Percentiles rank a stretch among this genome's conserved stretches.
These are phyloP conservation scores for Balansia obtecta DNA, from an alignment of 2,329 filamentous ascomycete species.

Conservation along the genomic window DNA sequence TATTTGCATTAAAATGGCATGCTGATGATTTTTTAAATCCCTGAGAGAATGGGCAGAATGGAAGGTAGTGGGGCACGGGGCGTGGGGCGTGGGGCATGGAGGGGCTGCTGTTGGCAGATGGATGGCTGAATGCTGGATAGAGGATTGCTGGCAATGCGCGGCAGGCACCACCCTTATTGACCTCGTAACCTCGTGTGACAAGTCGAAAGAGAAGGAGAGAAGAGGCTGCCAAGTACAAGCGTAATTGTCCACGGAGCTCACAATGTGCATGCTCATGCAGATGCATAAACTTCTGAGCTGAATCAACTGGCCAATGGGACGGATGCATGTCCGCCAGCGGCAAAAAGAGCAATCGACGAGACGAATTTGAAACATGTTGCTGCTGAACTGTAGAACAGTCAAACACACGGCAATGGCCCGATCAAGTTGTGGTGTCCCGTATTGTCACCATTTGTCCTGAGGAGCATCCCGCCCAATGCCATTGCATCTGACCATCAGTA, in stretches of 20 bases:
- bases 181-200: too few relatives aligned
- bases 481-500: not conserved
- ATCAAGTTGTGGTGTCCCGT: too few relatives aligned
- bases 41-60: too few relatives aligned
- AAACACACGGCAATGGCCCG: too few relatives aligned
- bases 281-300: not conserved
- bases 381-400: too few relatives aligned
- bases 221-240: too few relatives aligned
- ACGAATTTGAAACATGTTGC: not conserved
- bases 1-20: too few relatives aligned
- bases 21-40: not conserved
- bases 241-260: not conserved
- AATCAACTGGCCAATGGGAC: not conserved
- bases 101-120: not conserved
- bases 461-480: not conserved
- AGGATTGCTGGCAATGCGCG: too few relatives aligned
- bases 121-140: too few relatives aligned
- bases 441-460: not conserved
- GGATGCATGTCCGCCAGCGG: not conserved
- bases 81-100: not conserved
- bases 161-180: too few relatives aligned
- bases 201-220: too few relatives aligned
- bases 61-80: not conserved
- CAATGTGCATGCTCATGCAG: too few relatives aligned
- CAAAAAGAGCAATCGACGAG: not conserved